Conservation (phyloP, 1,284 basidiomycete genomes). For the Erythrobasidium hasegawianum region DNA sequence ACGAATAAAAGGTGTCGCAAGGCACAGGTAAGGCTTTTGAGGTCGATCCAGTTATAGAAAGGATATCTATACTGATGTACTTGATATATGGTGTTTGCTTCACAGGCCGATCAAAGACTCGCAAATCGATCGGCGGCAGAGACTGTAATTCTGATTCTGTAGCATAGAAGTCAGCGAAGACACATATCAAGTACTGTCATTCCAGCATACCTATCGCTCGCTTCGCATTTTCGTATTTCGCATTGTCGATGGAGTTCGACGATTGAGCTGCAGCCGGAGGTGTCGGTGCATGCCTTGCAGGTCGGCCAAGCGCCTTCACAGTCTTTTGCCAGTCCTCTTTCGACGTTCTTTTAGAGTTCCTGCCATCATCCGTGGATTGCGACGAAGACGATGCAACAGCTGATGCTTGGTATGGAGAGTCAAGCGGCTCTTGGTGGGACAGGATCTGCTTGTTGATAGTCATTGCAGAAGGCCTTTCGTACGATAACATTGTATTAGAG, state of each 20-base stretch:
- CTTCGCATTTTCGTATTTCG: too few species aligned
- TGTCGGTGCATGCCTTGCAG: conserved; percentile 24
- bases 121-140: conserved; percentile 3
- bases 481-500: neutral
- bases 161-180: too few species aligned
- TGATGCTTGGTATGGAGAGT: too few species aligned
- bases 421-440: too few species aligned
- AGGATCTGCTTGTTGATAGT: neutral
- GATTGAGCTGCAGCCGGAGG: conserved; percentile 5
- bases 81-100: conserved; percentile 1
- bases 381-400: too few species aligned
- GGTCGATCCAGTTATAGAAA: conserved; percentile 7
- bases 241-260: too few species aligned
- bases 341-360: neutral
- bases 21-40: neutral
- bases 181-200: too few species aligned
- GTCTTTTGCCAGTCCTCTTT: conserved; percentile 16
- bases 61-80: conserved; percentile 26
- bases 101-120: neutral
- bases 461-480: neutral
- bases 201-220: too few species aligned
- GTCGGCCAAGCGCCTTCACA: conserved; percentile 17
- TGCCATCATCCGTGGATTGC: neutral
- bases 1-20: conserved; percentile 18
- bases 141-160: neutral